Evolutionary conservation across 352 stramenopile species (phyloP).

Genomic region (Aphanomyces invadans): DNA sequence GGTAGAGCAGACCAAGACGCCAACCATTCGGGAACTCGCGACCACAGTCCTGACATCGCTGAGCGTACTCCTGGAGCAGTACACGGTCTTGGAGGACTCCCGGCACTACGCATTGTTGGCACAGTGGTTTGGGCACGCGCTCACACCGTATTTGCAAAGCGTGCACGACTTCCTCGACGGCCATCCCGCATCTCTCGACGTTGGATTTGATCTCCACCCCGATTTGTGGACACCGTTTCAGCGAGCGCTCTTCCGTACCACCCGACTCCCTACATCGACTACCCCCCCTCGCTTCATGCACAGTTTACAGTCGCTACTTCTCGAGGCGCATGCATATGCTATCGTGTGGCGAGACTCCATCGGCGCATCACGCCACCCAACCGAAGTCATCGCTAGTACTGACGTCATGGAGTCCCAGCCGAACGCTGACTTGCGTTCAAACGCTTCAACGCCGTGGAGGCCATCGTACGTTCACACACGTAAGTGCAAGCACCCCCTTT

Average conservation of each 20-base stretch:
- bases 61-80: background rate
- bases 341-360: background rate
- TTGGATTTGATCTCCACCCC: background rate
- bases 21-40: background rate
- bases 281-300: background rate
- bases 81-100: background rate
- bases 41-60: background rate
- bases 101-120: background rate
- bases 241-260: background rate
- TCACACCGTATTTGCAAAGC: constrained; percentile 3
- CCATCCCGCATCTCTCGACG: background rate
- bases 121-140: background rate
- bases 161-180: constrained; percentile 18
- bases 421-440: too few species aligned
- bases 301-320: background rate
- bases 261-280: background rate
- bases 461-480: background rate
- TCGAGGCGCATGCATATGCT: constrained; percentile 17
- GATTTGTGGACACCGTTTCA: background rate
- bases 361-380: too few species aligned
- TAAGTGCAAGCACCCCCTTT: background rate
- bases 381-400: too few species aligned
- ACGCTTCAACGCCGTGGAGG: background rate
- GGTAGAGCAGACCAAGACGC: background rate
- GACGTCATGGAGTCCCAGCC: too few species aligned